Conservation (phyloP, 2,329 filamentous ascomycete genomes). For the Fusarium longipes region DNA sequence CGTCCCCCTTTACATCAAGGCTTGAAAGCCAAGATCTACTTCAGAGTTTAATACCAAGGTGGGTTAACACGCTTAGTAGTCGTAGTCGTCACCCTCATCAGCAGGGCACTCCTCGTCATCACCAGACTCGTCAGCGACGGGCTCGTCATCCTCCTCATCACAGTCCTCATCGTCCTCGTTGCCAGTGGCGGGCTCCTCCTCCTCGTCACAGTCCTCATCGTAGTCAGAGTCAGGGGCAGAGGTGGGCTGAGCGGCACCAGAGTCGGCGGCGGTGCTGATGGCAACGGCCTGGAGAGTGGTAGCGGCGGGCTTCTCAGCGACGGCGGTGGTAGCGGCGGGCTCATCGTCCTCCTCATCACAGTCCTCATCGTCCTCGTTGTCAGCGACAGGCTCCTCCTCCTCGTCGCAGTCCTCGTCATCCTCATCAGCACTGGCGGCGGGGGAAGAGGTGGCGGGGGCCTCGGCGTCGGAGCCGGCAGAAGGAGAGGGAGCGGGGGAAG, state of each 20-base stretch:
- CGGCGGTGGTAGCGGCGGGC: slow-evolving; percentile 11
- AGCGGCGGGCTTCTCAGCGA: slow-evolving; percentile 15
- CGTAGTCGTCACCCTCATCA: slow-evolving; percentile 28
- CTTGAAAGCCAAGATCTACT: neutral
- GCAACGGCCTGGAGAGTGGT: slow-evolving; percentile 27
- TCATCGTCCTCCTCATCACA: slow-evolving; percentile 28
- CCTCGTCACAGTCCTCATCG: slow-evolving; percentile 32
- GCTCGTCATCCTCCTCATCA: slow-evolving; percentile 25
- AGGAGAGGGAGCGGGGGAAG: slow-evolving; percentile 13
- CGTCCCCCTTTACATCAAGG: neutral
- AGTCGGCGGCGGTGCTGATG: slow-evolving; percentile 3
- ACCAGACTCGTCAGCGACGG: slow-evolving; percentile 18
- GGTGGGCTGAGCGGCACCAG: slow-evolving; percentile 18
- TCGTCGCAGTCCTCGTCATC: slow-evolving; percentile 36
- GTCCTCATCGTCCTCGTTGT: slow-evolving; percentile 38
- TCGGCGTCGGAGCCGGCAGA: slow-evolving; percentile 16
- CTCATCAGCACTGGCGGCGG: slow-evolving; percentile 13
- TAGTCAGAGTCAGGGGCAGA: slow-evolving; percentile 13
- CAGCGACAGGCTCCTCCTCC: slow-evolving; percentile 21
- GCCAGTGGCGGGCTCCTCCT: slow-evolving; percentile 20
- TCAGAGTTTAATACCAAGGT: neutral
- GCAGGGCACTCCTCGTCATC: slow-evolving; percentile 38
- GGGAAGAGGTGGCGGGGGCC: slow-evolving; percentile 17
- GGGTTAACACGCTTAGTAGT: slow-evolving; percentile 5
- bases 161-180: slow-evolving; percentile 38